Evolutionary conservation across 2,329 filamentous ascomycete species (phyloP), one percentile per base, ranked within the genome.

Genomic region (Aspergillus luchuensis): DNA sequence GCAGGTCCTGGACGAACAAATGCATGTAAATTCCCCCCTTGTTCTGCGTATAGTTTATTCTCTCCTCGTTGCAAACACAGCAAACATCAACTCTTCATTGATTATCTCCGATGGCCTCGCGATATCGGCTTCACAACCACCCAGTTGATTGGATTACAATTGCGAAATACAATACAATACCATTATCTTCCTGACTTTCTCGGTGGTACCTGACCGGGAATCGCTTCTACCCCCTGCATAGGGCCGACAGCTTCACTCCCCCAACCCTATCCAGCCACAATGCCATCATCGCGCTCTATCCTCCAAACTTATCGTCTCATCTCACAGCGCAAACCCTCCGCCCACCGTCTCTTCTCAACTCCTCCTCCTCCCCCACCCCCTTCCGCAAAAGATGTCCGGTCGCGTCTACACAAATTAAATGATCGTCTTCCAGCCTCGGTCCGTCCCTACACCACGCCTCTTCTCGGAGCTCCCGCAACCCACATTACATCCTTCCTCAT

Each of bases 401-500:
- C 72, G 52, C 74, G 72, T 48, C 64, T 78, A 45, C 74, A 67
- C 56, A 68, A 58, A 39, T 69, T 78, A 59, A 79, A 78, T 63
- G 71, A 73, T 33, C 82, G 82, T 63, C 82, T 91, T 7, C 92
- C 91, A 2, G 78, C 72, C 4, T 88, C 87, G 62, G 82, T 96
- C 11, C 89, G 86, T 59, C 83, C 81, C 56, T 91, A 92, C 78
- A 88, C 91, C 0, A 77, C 80, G 1, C 86, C 87, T 0, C 85
- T 99, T 3, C 86, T 88, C 59, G 82, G 85, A 58, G 92, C 92
- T 0, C 95, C 95, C 0, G 76, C 92, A 48, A 91, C 91, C 1
- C 92, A 97, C 77, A 82, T 96, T 45, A 86, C 89, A 1, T 89
- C 94, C 0, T 99, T 99, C 75, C 81, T 98, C 10, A 81, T 97